phyloP scores from a whole-genome alignment of 192 early-diverging fungal species.

The Coemansia guatemalensis region DNA sequence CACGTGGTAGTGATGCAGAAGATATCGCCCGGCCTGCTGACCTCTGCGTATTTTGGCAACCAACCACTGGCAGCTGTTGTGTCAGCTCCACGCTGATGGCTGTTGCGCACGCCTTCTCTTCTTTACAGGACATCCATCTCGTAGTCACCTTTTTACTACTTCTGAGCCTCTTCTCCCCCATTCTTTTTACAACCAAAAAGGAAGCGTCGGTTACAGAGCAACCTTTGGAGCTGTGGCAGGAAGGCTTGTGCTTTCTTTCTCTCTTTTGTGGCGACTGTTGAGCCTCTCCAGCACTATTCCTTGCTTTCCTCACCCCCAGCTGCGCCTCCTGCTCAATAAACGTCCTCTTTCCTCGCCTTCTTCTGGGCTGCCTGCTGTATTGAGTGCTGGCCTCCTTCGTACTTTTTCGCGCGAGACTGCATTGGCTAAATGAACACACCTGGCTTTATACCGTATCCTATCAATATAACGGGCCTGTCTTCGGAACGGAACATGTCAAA shows the following conservation, averaged over 20 bases:
- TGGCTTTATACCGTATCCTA: constrained; percentile 31
- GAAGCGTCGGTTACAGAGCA: no score
- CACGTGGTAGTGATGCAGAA: no score
- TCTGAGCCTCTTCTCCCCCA: no score
- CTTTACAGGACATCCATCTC: background rate
- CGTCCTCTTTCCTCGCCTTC: background rate
- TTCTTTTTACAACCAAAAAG: no score
- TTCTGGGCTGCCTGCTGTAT: background rate
- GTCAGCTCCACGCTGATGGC: background rate
- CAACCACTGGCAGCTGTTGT: background rate
- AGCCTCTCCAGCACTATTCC: constrained; percentile 2
- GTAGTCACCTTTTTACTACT: background rate
- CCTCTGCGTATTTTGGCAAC: background rate
- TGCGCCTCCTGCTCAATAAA: background rate
- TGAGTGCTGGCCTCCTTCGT: background rate
- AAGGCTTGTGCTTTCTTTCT: background rate
- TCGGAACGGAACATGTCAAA: constrained; percentile 26
- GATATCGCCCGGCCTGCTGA: no score
- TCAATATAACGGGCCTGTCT: constrained; percentile 20
- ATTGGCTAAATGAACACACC: constrained; percentile 40
- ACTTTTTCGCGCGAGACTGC: background rate
- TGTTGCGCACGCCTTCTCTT: background rate
- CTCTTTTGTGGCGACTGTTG: background rate
- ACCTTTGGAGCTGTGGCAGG: no score
- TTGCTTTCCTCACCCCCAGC: background rate